Evolutionary conservation across 1,284 basidiomycete genomes (phyloP), one percentile per base, ranked within the genome.

Genomic region (Cutaneotrichosporon sp.): DNA sequence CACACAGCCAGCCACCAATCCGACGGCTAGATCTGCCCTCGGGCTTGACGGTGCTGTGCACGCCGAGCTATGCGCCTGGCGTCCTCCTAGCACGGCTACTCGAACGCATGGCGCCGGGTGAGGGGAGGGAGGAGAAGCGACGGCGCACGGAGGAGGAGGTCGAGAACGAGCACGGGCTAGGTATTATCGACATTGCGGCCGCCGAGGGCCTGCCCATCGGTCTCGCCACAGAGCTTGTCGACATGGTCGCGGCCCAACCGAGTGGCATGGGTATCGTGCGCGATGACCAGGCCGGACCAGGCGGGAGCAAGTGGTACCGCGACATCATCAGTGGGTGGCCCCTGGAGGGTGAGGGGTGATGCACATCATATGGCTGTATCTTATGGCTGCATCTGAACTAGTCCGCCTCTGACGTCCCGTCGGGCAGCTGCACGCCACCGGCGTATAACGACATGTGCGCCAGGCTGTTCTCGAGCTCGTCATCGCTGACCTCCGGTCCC

Each of bases 41-140:
- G 0, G 90, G 91, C 0, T 83, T 97, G 4, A 85, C 84, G 5
- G 91, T 97, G 49, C 84, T 98, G 0, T 91, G 96, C 76, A 92
- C 90, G 0, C 91, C 93, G 0, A 82, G 83, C 0, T 94, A 87
- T 78, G 84, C 89, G 0, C 85, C 85, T 47, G 80, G 82, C 0
- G 83, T 87, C 0, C 91, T 95, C 73, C 81, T 87, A 0, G 81
- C 85, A 7, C 86, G 91, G 1, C 81, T 94, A 0, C 82, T 85
- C 1, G 80, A 84, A 1, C 78, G 85, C 52, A 77, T 91, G 32
- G 75, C 81, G 4, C 82, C 85, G 49, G 55, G 18, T 13, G 18
- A n/a, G 26, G 51, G 31, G 46, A 47, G 21, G 22, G 49, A 30
- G 31, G 16, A 83, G 49, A 81, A 84, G 16, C 83, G 81, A 68